phyloP scores from a whole-genome alignment of 179 eudicot genomes.

The Actinidia polygama region DNA sequence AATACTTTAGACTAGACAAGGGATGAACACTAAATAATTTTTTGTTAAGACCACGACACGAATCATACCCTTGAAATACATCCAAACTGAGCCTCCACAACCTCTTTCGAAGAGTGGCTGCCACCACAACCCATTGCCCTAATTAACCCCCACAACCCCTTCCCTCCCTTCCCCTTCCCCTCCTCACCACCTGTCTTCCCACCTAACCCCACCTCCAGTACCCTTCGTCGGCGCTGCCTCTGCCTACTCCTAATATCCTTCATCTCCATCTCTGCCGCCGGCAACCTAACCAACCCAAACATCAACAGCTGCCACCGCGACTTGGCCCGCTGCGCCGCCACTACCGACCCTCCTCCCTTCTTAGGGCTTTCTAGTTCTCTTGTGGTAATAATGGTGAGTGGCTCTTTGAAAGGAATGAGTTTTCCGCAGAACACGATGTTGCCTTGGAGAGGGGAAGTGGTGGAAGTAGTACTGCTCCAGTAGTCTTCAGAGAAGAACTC shows the following conservation, averaged over 20 bases:
- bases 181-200: background rate
- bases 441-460: background rate
- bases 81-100: background rate
- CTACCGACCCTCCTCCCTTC: background rate
- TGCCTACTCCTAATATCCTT: constrained; percentile 25
- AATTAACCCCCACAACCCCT: constrained; percentile 31
- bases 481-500: constrained; percentile 39
- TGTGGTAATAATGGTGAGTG: background rate
- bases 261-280: constrained; percentile 29
- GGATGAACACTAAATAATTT: too few species aligned
- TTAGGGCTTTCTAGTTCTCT: background rate
- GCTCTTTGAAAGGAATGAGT: constrained; percentile 22
- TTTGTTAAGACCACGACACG: too few species aligned
- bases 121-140: constrained; percentile 26
- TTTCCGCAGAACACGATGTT: constrained; percentile 36
- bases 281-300: constrained; percentile 22
- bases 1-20: too few species aligned
- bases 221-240: background rate
- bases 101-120: background rate
- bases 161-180: constrained; percentile 11
- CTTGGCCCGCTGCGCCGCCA: constrained; percentile 10
- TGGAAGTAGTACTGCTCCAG: background rate
- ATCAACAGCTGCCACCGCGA: constrained; percentile 29
- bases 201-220: too few species aligned
- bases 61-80: background rate